Conservation (phyloP, 2,329 filamentous ascomycete genomes). For the Calonectria ilicicola region DNA sequence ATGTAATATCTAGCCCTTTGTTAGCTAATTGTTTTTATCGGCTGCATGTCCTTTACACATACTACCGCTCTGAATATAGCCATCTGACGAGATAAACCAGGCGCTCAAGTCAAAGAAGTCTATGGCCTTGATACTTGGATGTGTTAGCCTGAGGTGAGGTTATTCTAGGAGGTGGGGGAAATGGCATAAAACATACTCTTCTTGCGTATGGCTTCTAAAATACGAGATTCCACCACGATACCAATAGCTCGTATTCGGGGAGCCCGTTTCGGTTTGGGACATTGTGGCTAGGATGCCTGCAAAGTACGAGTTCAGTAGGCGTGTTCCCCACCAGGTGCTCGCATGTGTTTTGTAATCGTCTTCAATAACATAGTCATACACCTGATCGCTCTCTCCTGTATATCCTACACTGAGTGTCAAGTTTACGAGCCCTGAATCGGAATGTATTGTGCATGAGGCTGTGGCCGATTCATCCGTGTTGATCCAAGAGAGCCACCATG, state of each 20-base stretch:
- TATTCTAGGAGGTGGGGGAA: not conserved
- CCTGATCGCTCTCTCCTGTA: not conserved
- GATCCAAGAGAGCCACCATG: constrained; percentile 27
- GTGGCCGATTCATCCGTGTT: not conserved
- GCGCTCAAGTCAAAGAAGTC: constrained; percentile 2
- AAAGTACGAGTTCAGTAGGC: constrained; percentile 24
- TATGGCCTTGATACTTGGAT: constrained; percentile 3
- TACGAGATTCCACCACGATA: constrained; percentile 10
- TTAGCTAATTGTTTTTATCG: not conserved
- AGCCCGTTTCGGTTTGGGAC: not conserved
- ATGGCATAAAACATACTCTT: not conserved
- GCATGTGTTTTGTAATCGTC: constrained; percentile 23
- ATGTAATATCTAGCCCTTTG: not conserved
- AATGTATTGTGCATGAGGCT: constrained; percentile 19
- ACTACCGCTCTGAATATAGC: not conserved
- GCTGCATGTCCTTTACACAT: not conserved
- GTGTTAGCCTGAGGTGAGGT: not conserved
- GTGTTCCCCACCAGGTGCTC: constrained; percentile 30
- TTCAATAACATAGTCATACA: constrained; percentile 24
- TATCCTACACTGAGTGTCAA: constrained; percentile 25
- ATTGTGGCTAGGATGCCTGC: constrained; percentile 16
- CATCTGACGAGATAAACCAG: constrained; percentile 24
- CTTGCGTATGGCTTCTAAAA: not conserved
- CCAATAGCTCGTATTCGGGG: constrained; percentile 8
- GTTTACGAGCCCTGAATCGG: constrained; percentile 2